Evolutionary conservation across 192 early-diverging fungal genomes (phyloP).

Genomic region (Pilaira anomala): DNA sequence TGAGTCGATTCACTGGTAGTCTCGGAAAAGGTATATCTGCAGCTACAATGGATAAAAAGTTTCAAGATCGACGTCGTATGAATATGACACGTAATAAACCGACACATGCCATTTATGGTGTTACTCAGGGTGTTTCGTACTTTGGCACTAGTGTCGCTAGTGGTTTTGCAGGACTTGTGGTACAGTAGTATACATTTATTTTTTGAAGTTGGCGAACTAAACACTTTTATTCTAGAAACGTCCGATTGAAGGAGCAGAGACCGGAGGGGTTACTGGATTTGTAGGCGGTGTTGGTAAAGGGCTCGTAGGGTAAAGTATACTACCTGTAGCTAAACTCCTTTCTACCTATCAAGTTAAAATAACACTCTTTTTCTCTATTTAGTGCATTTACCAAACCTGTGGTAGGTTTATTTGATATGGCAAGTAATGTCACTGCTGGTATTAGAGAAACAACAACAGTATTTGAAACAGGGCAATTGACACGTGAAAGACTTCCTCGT

Average conservation of each 20-base stretch:
- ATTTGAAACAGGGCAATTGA: constrained; percentile 72
- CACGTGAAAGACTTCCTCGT: constrained; percentile 74
- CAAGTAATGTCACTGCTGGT: constrained; percentile 78
- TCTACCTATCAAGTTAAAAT: not conserved
- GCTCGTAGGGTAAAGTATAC: constrained; percentile 61
- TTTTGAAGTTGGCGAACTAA: not conserved
- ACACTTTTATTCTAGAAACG: constrained; percentile 40
- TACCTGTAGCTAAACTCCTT: not conserved
- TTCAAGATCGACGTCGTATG: constrained; percentile 71
- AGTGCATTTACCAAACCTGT: constrained; percentile 82
- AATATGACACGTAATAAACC: constrained; percentile 73
- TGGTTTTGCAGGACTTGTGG: constrained; percentile 76
- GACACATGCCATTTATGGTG: constrained; percentile 77
- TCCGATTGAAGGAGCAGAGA: constrained; percentile 75
- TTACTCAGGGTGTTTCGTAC: constrained; percentile 75
- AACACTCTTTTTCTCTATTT: constrained; percentile 5
- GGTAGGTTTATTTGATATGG: constrained; percentile 83
- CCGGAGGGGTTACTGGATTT: constrained; percentile 78
- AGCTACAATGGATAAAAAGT: constrained; percentile 80
- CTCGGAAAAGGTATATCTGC: constrained; percentile 84
- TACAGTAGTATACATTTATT: constrained; percentile 5
- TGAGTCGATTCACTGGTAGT: constrained; percentile 82
- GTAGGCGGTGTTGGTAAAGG: constrained; percentile 84
- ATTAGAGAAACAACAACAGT: constrained; percentile 84
- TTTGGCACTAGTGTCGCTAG: constrained; percentile 71